Conservation (phyloP, 768 basidiomycete species). For the Fomitopsis serialis region DNA sequence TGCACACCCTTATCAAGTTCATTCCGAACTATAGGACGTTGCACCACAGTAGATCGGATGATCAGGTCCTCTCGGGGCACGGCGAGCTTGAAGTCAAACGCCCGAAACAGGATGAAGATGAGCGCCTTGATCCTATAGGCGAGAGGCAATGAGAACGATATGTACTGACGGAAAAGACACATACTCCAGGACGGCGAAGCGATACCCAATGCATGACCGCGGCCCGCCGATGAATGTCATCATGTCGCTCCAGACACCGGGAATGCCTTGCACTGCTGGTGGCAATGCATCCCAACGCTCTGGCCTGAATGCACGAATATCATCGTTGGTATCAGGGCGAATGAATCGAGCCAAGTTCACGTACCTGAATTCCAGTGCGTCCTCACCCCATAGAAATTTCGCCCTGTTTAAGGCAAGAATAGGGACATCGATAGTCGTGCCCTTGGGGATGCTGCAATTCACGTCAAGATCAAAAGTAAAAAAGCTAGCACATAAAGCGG, state of each 20-base stretch:
- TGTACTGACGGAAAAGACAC: conserved; percentile 14
- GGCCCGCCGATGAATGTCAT: conserved; percentile 62
- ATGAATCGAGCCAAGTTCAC: conserved; percentile 26
- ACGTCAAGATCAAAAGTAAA: no score
- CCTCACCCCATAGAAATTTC: conserved; percentile 54
- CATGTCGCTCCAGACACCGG: conserved; percentile 56
- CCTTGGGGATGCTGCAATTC: no score
- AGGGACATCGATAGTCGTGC: conserved; percentile 37
- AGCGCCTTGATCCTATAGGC: conserved; percentile 22
- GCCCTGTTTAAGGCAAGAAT: conserved; percentile 48
- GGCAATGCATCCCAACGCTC: conserved; percentile 54
- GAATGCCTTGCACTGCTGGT: conserved; percentile 38
- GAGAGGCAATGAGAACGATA: background rate
- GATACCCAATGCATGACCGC: conserved; percentile 59
- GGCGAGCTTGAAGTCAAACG: conserved; percentile 22
- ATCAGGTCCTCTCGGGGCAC: conserved; percentile 15
- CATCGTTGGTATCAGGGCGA: no score
- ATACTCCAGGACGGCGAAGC: conserved; percentile 56
- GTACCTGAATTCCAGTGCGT: conserved; percentile 55
- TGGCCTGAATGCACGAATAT: conserved; percentile 34
- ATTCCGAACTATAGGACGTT: conserved; percentile 13
- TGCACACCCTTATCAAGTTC: conserved; percentile 10
- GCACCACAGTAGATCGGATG: conserved; percentile 10
- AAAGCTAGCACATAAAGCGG: no score
- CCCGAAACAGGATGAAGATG: conserved; percentile 21